Base-by-base conservation (phyloP, 1,284 basidiomycete species). In the Heterobasidion annosum region DNA sequence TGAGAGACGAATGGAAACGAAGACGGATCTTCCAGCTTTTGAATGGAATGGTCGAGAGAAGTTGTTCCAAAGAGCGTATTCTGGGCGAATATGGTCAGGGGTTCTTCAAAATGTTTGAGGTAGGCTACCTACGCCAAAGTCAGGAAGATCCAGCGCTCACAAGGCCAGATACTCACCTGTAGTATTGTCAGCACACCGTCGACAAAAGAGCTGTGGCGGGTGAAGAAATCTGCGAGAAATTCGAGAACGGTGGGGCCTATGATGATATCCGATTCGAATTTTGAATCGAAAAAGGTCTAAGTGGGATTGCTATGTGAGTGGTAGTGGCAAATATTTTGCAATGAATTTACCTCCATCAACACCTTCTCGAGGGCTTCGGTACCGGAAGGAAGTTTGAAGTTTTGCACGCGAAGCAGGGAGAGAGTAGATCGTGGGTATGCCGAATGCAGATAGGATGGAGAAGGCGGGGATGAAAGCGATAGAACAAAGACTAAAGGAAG, bases 61-160 rank as follows among this genome's bases (percentile, higher is more conserved):
- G 64, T 51, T 19, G 16, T 16, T 16, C 25, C 50, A n/a, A 40
- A 7, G 37, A 25, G 25, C 3, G 2, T 4, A 40, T 40, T n/a
- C 12, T 58, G 42, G 59, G 68, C 61, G 34, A 88, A 70, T 12
- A 75, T 52, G 1, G 77, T 74, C 8, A 87, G 65, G 0, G 82
- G 79, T 33, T 85, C 78, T 19, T 76, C 71, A 58, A 86, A 88
- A 63, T 90, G 87, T 56, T 84, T 84, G 63, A 89, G 67, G 60
- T 85, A 71, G 0, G 73, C 71, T 4, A 89, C 67, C 84, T 88
- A 57, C 7, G 15, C 50, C 46, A 32, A 48, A 37, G 25, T 44
- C 52, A 32, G 34, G 12, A 9, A 55, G 16, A 6, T 49, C 32
- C n/a, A 37, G 15, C 46, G 16, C 3, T 5, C 25, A 7, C 54